Conservation (phyloP, 345 rosid species). For the Salix exigua region DNA sequence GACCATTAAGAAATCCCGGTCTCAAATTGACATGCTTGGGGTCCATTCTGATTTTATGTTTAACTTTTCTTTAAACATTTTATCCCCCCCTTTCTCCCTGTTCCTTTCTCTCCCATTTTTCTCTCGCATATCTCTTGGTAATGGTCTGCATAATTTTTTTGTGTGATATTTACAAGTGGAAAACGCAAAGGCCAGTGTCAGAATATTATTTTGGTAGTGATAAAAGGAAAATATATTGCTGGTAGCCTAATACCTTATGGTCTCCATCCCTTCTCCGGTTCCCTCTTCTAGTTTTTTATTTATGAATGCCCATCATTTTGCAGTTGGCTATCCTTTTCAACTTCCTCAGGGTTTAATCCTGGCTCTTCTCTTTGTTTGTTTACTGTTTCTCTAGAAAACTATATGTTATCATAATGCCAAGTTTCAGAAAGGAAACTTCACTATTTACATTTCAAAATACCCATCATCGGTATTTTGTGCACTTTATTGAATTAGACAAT, state of each 20-base stretch:
- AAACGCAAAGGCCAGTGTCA: not conserved
- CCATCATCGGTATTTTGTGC: not conserved
- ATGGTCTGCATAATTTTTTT: not conserved
- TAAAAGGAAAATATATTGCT: not conserved
- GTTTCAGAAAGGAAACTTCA: not conserved
- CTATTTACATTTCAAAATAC: not conserved
- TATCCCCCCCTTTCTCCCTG: not conserved
- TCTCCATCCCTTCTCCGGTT: not conserved
- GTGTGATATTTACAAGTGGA: not conserved
- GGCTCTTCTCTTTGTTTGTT: not conserved
- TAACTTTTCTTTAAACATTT: not conserved
- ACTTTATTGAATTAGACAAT: not conserved
- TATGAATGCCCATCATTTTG: not conserved
- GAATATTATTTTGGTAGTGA: not conserved
- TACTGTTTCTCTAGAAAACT: not conserved
- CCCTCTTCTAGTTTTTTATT: not conserved
- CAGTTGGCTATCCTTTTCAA: not conserved
- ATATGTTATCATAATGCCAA: not conserved
- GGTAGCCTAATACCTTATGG: not conserved
- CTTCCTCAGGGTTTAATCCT: not conserved
- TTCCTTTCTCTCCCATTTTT: not conserved
- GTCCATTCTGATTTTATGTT: not conserved
- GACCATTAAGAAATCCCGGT: not conserved
- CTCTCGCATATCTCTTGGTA: slow-evolving; percentile 1
- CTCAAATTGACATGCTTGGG: not conserved